Evolutionary conservation across 441 rosid genomes (phyloP), one percentile per base, ranked within the genome.

Genomic region (Macaranga tanarius): DNA sequence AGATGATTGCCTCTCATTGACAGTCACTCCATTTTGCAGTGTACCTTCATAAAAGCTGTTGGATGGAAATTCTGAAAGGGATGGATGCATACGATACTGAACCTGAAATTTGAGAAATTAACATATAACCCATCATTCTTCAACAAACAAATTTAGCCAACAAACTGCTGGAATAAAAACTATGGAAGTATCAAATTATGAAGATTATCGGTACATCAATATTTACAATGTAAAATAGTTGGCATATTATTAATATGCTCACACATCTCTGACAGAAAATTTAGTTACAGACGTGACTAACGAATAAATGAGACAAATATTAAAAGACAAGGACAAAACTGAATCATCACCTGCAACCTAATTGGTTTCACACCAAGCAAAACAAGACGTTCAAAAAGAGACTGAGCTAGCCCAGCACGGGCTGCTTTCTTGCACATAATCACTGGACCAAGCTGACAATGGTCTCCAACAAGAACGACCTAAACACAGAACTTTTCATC

Each of bases 361-460:
- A 96, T 96, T 67, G 99, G 99, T 85, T 96, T 93, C 50, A 92
- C 88, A 78, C 99, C 99, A 84, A 96, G 99, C 72, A 87, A 76
- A 81, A 96, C 97, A 77, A 96, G 92, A 40, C 99, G 98, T 75
- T 96, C 99, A 88, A 96, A 96, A 28, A 96, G 88, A 62, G 98
- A 96, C 83, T 92, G 99, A 7, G 99, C 97, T 73, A 96, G 81
- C 68, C 99, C 99, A 80, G 99, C 99, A 75, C 99, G 98, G 75
- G 99, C 99, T 48, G 98, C 99, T 91, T 96, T 96, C 82, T 96
- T 96, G 90, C 99, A 96, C 99, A 96, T 96, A 50, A 96, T 93
- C 67, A 96, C 99, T 4, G 99, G 99, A 77, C 99, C 99, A 78
- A 96, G 99, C 79, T 96, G 99, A 81, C 99, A 96, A 80, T 96